Base-by-base conservation (phyloP, 2,329 filamentous ascomycete genomes). In the Trichoderma koningii region DNA sequence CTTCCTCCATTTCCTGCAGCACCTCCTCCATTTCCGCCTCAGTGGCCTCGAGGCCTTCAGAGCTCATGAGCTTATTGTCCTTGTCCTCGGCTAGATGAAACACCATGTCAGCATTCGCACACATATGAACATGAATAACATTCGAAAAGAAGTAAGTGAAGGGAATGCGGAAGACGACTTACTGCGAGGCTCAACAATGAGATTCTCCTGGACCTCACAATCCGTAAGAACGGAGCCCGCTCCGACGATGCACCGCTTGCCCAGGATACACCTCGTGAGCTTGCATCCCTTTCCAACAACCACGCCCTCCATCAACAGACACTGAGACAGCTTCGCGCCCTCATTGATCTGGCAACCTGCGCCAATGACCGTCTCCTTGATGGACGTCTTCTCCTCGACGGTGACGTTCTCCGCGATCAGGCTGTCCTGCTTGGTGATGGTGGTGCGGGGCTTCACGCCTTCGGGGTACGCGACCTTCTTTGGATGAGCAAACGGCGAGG, bases 331-430 rank as follows among this genome's bases (percentile, higher is more conserved):
- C 69, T 93, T 91, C 34, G 90, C 92, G n/a, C 93, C 92, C 70
- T 89, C 88, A 68, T 89, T 88, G 69, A 99, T 94, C 71, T 91
- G 89, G 75, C 92, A 96, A 71, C 92, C 92, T 5, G 91, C 87
- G 3, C 95, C 95, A 47, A 99, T 87, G 34, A 97, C 92, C 44
- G 84, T 90, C 76, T 97, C 92, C 76, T 97, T 97, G 78, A 99
- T 90, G n/a, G 93, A 90, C 26, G 87, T 89, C 75, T 94, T 94
- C 71, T 94, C 91, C 73, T 94, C 91, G 0, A 98, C 88, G 1
- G 88, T 92, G 47, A 96, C 92, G 72, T 97, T 97, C 65, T 94
- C 91, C 1, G 87, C 94, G 44, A 98, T 86, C 2, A 98, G 83
- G 69, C 87, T 91, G 79, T 97, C 94, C 53, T 86, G 83, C 70